Conservation (phyloP, 2,329 filamentous ascomycete genomes). For the Arthroderma sp. region DNA sequence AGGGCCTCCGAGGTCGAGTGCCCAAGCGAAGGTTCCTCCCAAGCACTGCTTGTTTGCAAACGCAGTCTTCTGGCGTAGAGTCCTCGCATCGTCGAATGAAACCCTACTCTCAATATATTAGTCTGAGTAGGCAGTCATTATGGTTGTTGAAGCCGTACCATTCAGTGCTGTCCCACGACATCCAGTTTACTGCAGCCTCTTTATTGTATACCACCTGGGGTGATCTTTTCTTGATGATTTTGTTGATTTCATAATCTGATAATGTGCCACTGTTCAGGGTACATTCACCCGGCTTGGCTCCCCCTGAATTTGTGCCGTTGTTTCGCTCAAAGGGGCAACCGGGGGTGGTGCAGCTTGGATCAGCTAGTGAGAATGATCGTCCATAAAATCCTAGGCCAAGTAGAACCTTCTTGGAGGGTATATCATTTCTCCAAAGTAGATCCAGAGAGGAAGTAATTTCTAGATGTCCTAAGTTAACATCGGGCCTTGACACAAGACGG, state of each 20-base stretch:
- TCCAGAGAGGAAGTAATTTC: constrained; percentile 19
- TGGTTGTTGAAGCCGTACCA: not conserved
- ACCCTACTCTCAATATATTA: constrained; percentile 5
- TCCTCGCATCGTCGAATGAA: constrained; percentile 21
- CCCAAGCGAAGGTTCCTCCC: constrained; percentile 15
- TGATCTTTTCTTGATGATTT: constrained; percentile 11
- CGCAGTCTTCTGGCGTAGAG: constrained; percentile 21
- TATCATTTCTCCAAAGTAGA: constrained; percentile 17
- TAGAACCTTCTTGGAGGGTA: constrained; percentile 13
- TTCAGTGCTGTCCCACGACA: constrained; percentile 4
- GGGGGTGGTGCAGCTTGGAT: constrained; percentile 10
- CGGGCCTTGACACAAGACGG: constrained; percentile 4
- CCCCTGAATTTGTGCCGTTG: constrained; percentile 11
- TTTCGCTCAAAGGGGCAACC: constrained; percentile 15
- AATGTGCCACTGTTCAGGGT: constrained; percentile 15
- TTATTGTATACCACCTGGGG: constrained; percentile 1
- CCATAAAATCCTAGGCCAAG: constrained; percentile 18
- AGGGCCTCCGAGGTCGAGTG: constrained; percentile 5
- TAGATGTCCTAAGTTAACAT: constrained; percentile 17
- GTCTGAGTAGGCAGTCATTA: no score
- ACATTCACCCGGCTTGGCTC: constrained; percentile 18
- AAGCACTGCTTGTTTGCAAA: constrained; percentile 21
- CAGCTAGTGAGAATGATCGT: constrained; percentile 12
- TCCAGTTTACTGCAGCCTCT: constrained; percentile 3
- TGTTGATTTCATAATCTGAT: constrained; percentile 20